Evolutionary conservation across 768 basidiomycete genomes (phyloP), one percentile per base, ranked within the genome.

Genomic region (Chiua virens): DNA sequence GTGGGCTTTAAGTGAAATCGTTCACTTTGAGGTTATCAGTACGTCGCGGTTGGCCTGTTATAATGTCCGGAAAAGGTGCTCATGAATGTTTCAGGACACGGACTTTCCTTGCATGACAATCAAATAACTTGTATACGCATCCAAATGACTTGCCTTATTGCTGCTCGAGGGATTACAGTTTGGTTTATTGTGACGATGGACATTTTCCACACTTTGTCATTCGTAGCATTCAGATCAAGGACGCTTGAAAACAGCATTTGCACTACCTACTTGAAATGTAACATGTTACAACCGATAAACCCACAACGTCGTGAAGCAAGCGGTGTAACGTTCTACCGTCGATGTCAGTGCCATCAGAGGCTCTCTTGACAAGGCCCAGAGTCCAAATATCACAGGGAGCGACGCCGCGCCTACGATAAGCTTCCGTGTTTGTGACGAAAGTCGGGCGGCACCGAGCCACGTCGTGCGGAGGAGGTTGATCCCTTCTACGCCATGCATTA

Each of bases 401-500:
- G 73, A 75, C 8, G 75, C 54, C 5, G 69, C 70, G 3, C 68
- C 72, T 0, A 73, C 57, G 0, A 73, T 59, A 14, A 74, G 49
- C 10, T 60, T 65, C 7, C 65, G 68, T 34, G 59, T 63, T 48
- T 45, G 48, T 13, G 53, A 48, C 39, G 60, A 44, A 23, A 55
- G 54, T 44, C 46, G 38, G 39, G 43, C 45, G 25, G 47, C 43
- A 41, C 60, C 67, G 21, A 65, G 51, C 39, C 79, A 82, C 1
- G 73, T 77, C 20, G 76, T 76, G 70, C 76, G 77, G 14, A 89
- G 64, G 17, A 87, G 55, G 6, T 71, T 69, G 40, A 71, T 57
- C 0, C 91, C 92, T 53, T 89, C 85, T 4, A 75, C 75, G 4
- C 78, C 73, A 63, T 94, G 92, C 42, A 85, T 59, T 0, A 76